Percentiles rank a stretch among this genome's conserved stretches.
Evolutionary conservation across 768 basidiomycete genomes (phyloP).

Genomic region (Lentinula aciculospora): DNA sequence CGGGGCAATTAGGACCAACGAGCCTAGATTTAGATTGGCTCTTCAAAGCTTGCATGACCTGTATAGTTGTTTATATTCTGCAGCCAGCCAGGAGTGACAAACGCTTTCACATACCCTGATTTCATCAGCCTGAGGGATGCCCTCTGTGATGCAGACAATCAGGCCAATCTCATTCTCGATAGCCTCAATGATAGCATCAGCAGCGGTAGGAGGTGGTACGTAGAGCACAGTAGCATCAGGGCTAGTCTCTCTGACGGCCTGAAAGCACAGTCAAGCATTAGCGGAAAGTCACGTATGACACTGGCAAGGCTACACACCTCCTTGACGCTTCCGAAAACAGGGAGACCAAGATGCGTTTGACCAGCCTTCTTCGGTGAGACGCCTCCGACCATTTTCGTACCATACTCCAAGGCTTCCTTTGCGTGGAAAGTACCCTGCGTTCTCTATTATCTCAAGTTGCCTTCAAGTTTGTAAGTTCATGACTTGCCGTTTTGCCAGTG

Average conservation of each 20-base stretch:
- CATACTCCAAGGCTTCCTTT: constrained; percentile 88
- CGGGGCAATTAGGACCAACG: constrained; percentile 98
- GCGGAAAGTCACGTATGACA: neutral
- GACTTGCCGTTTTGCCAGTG: constrained; percentile 89
- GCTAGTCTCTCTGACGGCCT: constrained; percentile 83
- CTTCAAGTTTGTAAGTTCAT: neutral
- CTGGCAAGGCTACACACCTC: constrained; percentile 52
- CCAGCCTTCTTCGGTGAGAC: constrained; percentile 97
- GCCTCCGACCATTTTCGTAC: constrained; percentile 97
- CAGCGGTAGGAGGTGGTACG: constrained; percentile 94
- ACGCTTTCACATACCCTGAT: constrained; percentile 56
- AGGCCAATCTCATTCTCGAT: constrained; percentile 97
- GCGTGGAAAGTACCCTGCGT: constrained; percentile 92
- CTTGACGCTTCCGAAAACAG: constrained; percentile 86
- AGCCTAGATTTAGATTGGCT: constrained; percentile 92
- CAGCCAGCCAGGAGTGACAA: neutral
- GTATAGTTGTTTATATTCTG: neutral
- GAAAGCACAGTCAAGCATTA: constrained; percentile 8
- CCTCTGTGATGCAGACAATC: constrained; percentile 98
- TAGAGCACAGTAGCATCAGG: constrained; percentile 97
- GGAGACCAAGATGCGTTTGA: constrained; percentile 89
- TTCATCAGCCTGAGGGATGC: constrained; percentile 97
- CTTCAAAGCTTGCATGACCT: constrained; percentile 93
- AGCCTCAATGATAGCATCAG: constrained; percentile 96
- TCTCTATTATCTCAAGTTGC: neutral